phyloP scores from a whole-genome alignment of 371 early-diverging fungal genomes.

The Nematocida ausubeli region DNA sequence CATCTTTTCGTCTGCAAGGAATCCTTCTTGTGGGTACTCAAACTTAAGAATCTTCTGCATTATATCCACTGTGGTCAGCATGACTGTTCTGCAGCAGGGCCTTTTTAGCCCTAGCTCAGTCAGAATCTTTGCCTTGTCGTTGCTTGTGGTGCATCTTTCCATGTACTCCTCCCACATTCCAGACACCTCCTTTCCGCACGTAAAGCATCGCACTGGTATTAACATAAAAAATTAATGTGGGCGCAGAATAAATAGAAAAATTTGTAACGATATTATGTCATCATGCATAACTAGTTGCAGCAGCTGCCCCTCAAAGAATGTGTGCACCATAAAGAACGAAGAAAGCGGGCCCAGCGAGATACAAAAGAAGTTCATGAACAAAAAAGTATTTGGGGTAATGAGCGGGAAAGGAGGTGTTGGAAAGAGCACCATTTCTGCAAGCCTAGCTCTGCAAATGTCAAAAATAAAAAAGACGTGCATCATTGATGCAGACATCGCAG shows the following conservation, averaged over 20 bases:
- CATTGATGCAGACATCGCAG: conserved; percentile 67
- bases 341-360: neutral
- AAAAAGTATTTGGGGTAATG: conserved; percentile 83
- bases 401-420: conserved; percentile 86
- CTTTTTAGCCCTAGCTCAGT: conserved; percentile 84
- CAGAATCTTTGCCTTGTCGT: conserved; percentile 74
- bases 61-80: conserved; percentile 92
- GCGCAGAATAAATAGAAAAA: conserved; percentile 10
- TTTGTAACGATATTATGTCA: neutral
- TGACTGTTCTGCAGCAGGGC: conserved; percentile 97
- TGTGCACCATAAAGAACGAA: conserved; percentile 8
- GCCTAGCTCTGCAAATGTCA: conserved; percentile 18
- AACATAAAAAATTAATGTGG: conserved; percentile 71
- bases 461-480: conserved; percentile 27
- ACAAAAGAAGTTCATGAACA: conserved; percentile 51
- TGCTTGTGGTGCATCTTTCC: conserved; percentile 73
- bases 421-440: conserved; percentile 77
- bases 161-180: conserved; percentile 91
- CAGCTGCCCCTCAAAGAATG: conserved; percentile 12
- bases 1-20: conserved; percentile 2
- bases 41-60: conserved; percentile 93
- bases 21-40: conserved; percentile 68
- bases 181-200: conserved; percentile 93
- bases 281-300: conserved; percentile 18
- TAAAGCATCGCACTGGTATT: conserved; percentile 89